These are phyloP conservation scores for Nothopassalora personata DNA, from an alignment of 2,329 filamentous ascomycete genomes.

Conservation along the genomic window DNA sequence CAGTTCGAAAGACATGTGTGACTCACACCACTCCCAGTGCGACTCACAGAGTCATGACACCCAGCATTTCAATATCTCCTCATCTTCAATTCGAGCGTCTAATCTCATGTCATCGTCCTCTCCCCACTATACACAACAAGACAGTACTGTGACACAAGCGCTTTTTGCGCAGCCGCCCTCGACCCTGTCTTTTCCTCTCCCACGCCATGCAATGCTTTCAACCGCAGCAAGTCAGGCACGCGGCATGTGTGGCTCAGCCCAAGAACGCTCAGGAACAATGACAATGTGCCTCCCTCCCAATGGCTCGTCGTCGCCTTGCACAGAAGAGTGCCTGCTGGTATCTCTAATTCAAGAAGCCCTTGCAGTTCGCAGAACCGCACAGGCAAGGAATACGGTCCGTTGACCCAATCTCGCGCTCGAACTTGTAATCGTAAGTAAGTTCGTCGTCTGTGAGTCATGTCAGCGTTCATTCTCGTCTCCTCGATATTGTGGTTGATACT, in stretches of 20 bases:
- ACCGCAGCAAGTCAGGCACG: background rate
- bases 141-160: background rate
- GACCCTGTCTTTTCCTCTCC: background rate
- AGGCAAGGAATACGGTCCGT: conserved; percentile 95
- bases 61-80: background rate
- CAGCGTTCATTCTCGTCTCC: background rate
- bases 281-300: background rate
- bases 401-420: conserved; percentile 92
- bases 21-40: background rate
- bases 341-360: conserved; percentile 89
- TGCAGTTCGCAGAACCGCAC: conserved; percentile 91
- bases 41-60: background rate
- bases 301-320: background rate
- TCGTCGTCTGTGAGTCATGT: conserved; percentile 69
- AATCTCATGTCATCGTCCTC: background rate
- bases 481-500: conserved; percentile 38
- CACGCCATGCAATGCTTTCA: background rate
- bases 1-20: background rate
- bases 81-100: background rate
- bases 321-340: conserved; percentile 2
- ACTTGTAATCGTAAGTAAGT: conserved; percentile 99
- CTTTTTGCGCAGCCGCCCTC: background rate
- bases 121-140: background rate
- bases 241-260: background rate
- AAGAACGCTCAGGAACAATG: background rate